phyloP scores from a whole-genome alignment of 2,329 filamentous ascomycete genomes.

The Ophioceras dolichostomum region DNA sequence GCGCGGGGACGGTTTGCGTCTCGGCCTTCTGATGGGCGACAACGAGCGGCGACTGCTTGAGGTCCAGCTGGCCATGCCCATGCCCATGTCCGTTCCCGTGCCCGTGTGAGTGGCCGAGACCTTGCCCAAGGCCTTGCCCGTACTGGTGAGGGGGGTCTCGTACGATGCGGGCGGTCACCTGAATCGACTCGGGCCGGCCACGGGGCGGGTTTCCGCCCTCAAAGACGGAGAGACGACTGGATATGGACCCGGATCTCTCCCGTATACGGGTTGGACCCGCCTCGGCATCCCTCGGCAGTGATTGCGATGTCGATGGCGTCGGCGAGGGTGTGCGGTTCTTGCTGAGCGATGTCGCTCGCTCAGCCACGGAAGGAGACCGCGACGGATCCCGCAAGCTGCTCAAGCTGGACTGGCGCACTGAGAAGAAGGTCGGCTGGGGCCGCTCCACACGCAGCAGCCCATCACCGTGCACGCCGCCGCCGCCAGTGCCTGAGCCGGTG shows the following conservation, averaged over 20 bases:
- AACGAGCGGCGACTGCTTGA: constrained; percentile 46
- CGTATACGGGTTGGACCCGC: no score
- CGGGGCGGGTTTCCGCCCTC: constrained; percentile 30
- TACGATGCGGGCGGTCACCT: constrained; percentile 75
- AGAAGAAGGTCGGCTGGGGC: constrained; percentile 44
- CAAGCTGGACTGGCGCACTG: constrained; percentile 34
- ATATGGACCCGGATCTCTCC: constrained; percentile 40
- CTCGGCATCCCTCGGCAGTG: constrained; percentile 13
- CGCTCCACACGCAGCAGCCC: constrained; percentile 18
- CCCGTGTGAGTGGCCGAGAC: no score
- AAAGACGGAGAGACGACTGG: constrained; percentile 43
- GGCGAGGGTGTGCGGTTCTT: constrained; percentile 19
- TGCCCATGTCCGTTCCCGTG: no score
- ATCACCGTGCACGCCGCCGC: constrained; percentile 8
- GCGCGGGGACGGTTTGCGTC: constrained; percentile 13
- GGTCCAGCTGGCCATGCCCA: constrained; percentile 32
- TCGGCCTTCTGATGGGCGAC: constrained; percentile 40
- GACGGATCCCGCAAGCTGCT: constrained; percentile 24
- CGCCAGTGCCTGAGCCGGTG: not conserved
- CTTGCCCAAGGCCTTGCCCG: no score
- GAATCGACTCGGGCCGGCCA: constrained; percentile 61
- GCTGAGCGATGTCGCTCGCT: constrained; percentile 27
- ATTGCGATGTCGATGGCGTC: constrained; percentile 22
- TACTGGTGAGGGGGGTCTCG: constrained; percentile 46
- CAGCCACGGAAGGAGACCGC: constrained; percentile 31